Base-by-base conservation (phyloP, 805 yeast species). In the Lipomyces mesembrius region DNA sequence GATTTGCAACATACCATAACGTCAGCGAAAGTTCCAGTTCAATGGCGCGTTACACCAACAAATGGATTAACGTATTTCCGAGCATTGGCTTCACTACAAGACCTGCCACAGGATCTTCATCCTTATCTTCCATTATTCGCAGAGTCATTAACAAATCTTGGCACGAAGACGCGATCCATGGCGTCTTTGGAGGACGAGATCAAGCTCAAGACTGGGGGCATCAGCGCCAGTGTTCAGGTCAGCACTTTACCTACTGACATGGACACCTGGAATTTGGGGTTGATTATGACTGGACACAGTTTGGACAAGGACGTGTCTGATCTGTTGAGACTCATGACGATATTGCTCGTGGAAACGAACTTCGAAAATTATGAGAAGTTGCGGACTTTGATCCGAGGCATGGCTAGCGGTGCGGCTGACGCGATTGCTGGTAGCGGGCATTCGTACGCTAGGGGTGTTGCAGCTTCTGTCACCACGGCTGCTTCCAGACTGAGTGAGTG, bases 391-490 rank as follows among this genome's bases (percentile, higher is more conserved):
- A 85, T 95, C 54, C 89, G 89, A 74, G 84, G 88, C 53, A 77
- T 89, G 73, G 89, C 90, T 0, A 87, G 92, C 43, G 93, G 91
- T 72, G 90, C 91, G 74, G 80, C 91, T 65, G 88, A 93, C 73
- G 81, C 84, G 6, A 86, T 95, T 61, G 93, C 97, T 9, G 95
- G 93, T 65, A 82, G 89, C 64, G 99, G 99, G 0, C 98, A 95
- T 75, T 80, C 88, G 1, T 93, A 84, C 78, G 97, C 98, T 2
- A 83, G 87, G 71, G 81, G 87, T 4, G 84, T 81, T 73, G 88
- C 96, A 1, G 81, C 85, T 29, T 83, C 97, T 0, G 83, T 84
- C 35, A 77, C 92, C 2, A 86, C 92, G 1, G 79, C 84, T 0
- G 82, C 87, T 22, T 86, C 85, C 62, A 82, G 86, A 4, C 81